Base-by-base conservation (phyloP, 2,329 filamentous ascomycete genomes). In the Dactylellina haptotyla region DNA sequence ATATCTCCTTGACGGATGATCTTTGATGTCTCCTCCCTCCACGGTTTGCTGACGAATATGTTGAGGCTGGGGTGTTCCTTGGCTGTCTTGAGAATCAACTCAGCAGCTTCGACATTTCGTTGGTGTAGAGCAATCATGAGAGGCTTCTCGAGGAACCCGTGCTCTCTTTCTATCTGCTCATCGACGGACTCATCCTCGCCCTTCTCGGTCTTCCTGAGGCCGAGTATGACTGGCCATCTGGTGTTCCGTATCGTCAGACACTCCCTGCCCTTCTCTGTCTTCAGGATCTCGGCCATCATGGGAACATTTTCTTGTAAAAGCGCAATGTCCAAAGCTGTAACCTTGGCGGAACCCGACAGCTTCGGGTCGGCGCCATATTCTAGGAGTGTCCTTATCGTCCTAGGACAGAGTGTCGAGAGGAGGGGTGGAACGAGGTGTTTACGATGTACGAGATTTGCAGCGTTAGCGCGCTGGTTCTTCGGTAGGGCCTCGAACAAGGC, bases 281-380 rank as follows among this genome's bases (percentile, higher is more conserved):
- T 12, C n/a, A 51, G 48, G 28, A 51, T 30, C 12, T 51, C 48
- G 12, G n/a, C 16, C 48, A 51, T 30, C 14, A 51, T 32, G 3
- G 48, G 48, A 26, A 51, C 6, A n/a, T 32, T 28, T n/a, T 30
- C 48, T 30, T 51, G 18, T 2, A 28, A 14, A 14, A 30, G 48
- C 10, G 48, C 25, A 9, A 12, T 16, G 28, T 51, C 48, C 48
- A 28, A 32, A 3, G 48, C 23, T 32, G 48, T 30, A 14, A 51
- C 26, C 8, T 10, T 20, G 14, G 10, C 14, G 9, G 14, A n/a
- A 9, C 28, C 28, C 20, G 25, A 6, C 6, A 51, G 14, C 30
- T 32, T 51, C 48, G 48, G 48, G 28, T 51, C 48, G 14, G 48
- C 48, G 12, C 48, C 48, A 10, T 51, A 51, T 9, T 51, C 48